Base-by-base conservation (phyloP, 352 stramenopile genomes). In the Phytophthora multivora region DNA sequence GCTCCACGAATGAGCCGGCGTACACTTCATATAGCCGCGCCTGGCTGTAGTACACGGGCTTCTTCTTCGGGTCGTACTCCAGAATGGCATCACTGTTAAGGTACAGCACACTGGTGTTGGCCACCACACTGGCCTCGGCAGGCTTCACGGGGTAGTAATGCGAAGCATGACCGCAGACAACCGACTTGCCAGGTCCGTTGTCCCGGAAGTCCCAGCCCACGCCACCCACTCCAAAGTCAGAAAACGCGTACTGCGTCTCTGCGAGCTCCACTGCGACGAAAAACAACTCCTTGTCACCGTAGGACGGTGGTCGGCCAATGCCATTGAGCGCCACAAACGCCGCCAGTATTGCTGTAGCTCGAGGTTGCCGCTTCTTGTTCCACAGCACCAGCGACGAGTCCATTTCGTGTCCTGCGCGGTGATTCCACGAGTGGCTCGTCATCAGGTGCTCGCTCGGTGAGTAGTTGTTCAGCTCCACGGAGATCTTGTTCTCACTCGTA, bases 251-350 rank as follows among this genome's bases (percentile, higher is more conserved):
- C 56, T 82, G 59, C 5, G 82, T 85, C 57, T 93, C 82, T 0
- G 84, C 79, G 2, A 93, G 61, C 39, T 93, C 84, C 35, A 63
- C 83, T 0, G 84, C 82, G 10, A 90, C 41, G 54, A 90, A 90
- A 57, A 89, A 93, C n/a, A 90, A 63, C 45, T 93, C 82, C 54
- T 93, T 93, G 48, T 91, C 84, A 3, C 82, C 79, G 46, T 90
- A 90, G 19, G 75, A 87, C 7, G 74, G 74, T 15, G 78, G 78
- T 4, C 66, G 38, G 0, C 49, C 36, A n/a, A 81, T 59, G 19
- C 50, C 56, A 50, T 86, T 84, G 11, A 71, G 46, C 3, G 80
- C 69, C 7, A 78, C 55, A 51, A 91, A 91, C 2, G 80, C 75
- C 0, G 65, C 71, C 23, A 93, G 54, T 10, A 93, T 85, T 11